These are phyloP conservation scores for Peronosclerospora sorghi DNA, from an alignment of 352 stramenopile species.

Conservation along the genomic window DNA sequence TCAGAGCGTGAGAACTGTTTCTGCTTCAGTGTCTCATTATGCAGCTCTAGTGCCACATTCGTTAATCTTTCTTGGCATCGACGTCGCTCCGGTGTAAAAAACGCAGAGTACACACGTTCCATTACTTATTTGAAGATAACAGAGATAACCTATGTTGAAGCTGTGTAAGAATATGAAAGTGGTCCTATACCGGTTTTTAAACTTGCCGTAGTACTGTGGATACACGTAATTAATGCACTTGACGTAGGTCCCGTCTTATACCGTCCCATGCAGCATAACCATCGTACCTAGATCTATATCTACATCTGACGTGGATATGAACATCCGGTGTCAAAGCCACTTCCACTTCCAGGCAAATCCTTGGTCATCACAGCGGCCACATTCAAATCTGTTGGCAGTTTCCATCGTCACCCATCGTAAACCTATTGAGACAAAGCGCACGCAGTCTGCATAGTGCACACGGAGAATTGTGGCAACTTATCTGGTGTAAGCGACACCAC, in stretches of 20 bases:
- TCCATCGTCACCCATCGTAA: constrained; percentile 10
- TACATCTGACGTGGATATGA: no score
- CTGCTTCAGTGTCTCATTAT: constrained; percentile 31
- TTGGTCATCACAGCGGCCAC: constrained; percentile 2
- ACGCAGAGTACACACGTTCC: constrained; percentile 82
- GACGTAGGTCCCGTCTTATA: no score
- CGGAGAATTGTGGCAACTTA: constrained; percentile 34
- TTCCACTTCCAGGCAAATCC: background rate
- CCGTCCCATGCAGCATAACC: no score
- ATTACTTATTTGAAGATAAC: no score
- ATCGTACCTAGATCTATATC: no score
- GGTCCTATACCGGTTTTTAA: no score
- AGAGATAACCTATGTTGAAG: no score
- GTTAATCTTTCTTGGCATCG: constrained; percentile 36
- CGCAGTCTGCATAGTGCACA: constrained; percentile 46
- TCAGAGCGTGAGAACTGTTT: background rate
- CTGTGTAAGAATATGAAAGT: no score
- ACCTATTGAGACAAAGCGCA: constrained; percentile 6
- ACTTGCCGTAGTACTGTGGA: no score
- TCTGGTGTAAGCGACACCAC: constrained; percentile 40
- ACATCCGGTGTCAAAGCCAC: background rate
- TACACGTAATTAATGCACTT: background rate
- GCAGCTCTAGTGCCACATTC: constrained; percentile 44
- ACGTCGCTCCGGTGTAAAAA: constrained; percentile 52
- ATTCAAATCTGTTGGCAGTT: constrained; percentile 9